A percentile compares a stretch with the other conserved stretches of the same genome.
These are phyloP conservation scores for Monascus purpureus DNA, from an alignment of 495 filamentous ascomycete species.

Conservation along the genomic window DNA sequence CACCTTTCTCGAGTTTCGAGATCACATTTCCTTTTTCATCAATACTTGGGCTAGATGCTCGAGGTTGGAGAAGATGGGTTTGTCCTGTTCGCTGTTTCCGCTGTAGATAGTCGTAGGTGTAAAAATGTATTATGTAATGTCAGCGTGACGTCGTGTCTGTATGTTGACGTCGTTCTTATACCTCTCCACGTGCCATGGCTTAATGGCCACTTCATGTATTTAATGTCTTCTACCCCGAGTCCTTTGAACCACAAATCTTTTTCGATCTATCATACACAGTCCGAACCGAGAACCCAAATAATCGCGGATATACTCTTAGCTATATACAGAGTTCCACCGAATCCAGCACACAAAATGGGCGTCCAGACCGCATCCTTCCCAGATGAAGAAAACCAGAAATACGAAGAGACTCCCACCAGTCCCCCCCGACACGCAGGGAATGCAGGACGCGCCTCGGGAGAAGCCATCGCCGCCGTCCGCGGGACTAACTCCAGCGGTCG, in stretches of 20 bases:
- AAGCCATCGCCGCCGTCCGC: slow-evolving; percentile 2
- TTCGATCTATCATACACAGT: too few relatives aligned
- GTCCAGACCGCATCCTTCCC: too few relatives aligned
- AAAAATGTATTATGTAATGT: not conserved
- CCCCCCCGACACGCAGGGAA: too few relatives aligned
- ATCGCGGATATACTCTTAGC: too few relatives aligned
- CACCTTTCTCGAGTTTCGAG: slow-evolving; percentile 26
- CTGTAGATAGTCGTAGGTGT: not conserved
- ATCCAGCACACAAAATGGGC: too few relatives aligned
- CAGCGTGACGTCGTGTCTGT: not conserved
- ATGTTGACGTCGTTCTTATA: not conserved
- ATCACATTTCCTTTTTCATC: slow-evolving; percentile 39
- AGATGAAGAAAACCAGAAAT: not conserved
- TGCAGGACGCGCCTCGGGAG: slow-evolving; percentile 8
- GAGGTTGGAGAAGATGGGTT: slow-evolving; percentile 37
- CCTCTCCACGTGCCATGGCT: not conserved
- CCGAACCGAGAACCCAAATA: not conserved
- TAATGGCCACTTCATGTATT: too few relatives aligned
- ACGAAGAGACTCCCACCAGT: slow-evolving; percentile 1
- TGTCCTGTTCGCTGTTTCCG: not conserved
- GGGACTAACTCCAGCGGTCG: slow-evolving; percentile 4
- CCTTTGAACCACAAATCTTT: too few relatives aligned
- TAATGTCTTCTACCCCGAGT: too few relatives aligned
- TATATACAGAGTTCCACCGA: too few relatives aligned
- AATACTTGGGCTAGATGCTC: slow-evolving; percentile 26